Conservation (phyloP, 2,329 filamentous ascomycete species). For the Ceratocystis smalleyi region DNA sequence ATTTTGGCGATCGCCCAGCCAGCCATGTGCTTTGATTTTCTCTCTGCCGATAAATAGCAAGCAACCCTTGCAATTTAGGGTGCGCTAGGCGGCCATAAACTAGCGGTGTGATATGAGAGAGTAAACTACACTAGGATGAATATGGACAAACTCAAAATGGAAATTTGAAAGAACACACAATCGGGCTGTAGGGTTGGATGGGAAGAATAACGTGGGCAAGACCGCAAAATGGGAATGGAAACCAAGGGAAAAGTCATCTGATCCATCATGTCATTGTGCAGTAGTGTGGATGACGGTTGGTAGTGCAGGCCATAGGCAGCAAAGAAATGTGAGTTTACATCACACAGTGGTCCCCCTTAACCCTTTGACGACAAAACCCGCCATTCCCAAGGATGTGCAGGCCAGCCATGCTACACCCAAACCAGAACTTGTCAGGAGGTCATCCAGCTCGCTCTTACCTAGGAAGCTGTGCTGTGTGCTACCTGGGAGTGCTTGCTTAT, state of each 20-base stretch:
- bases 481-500: too few species aligned
- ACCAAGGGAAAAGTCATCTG: background rate
- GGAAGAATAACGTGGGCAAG: background rate
- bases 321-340: background rate
- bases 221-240: background rate
- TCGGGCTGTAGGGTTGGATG: background rate
- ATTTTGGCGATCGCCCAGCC: background rate
- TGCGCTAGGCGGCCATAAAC: background rate
- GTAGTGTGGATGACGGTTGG: background rate
- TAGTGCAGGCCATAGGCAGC: background rate
- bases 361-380: background rate
- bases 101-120: background rate
- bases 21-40: background rate
- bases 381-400: background rate
- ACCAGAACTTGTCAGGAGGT: too few species aligned
- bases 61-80: background rate
- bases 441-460: too few species aligned
- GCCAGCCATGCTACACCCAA: too few species aligned
- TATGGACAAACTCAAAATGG: background rate
- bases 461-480: too few species aligned
- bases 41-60: background rate
- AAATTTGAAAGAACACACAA: background rate
- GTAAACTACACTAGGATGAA: background rate
- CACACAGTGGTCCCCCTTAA: background rate
- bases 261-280: constrained; percentile 5